A percentile compares a stretch with the other conserved stretches of the same genome.
These are phyloP conservation scores for Elaeagnus macrophylla DNA, from an alignment of 306 rosid species.

Conservation along the genomic window DNA sequence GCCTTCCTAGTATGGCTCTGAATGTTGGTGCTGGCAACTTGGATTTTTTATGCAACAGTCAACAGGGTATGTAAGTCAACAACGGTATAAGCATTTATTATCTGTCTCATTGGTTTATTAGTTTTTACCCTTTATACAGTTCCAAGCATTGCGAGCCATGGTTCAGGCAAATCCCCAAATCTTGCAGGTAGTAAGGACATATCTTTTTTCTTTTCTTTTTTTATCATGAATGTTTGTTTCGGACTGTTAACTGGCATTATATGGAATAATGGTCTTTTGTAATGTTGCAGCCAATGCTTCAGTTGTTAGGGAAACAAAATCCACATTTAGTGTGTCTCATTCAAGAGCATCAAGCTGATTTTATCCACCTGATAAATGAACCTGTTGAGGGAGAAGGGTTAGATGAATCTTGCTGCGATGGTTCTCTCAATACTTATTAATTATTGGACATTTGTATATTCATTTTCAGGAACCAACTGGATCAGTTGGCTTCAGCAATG, in stretches of 20 bases:
- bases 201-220: not conserved
- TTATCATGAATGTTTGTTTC: not conserved
- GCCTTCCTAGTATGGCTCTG: slow-evolving; percentile 31
- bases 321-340: slow-evolving; percentile 36
- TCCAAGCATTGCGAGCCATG: slow-evolving; percentile 39
- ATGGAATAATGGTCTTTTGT: not conserved
- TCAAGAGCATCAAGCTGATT: slow-evolving; percentile 39
- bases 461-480: slow-evolving; percentile 24
- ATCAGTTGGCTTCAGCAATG: slow-evolving; percentile 31
- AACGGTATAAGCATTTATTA: not conserved
- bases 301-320: slow-evolving; percentile 35
- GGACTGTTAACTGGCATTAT: not conserved
- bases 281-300: slow-evolving; percentile 37
- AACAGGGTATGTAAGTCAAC: slow-evolving; percentile 26
- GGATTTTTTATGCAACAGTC: slow-evolving; percentile 39
- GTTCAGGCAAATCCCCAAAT: slow-evolving; percentile 41
- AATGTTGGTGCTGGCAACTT: slow-evolving; percentile 28
- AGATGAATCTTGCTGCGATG: too few relatives aligned
- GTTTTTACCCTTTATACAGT: slow-evolving; percentile 10
- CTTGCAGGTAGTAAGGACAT: slow-evolving; percentile 21
- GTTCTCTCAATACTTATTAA: too few relatives aligned
- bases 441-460: not conserved
- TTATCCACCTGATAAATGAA: slow-evolving; percentile 35
- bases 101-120: not conserved
- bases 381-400: slow-evolving; percentile 38